Evolutionary conservation across 202 grass and related monocot species (phyloP).

Genomic region (Musa balbisiana): DNA sequence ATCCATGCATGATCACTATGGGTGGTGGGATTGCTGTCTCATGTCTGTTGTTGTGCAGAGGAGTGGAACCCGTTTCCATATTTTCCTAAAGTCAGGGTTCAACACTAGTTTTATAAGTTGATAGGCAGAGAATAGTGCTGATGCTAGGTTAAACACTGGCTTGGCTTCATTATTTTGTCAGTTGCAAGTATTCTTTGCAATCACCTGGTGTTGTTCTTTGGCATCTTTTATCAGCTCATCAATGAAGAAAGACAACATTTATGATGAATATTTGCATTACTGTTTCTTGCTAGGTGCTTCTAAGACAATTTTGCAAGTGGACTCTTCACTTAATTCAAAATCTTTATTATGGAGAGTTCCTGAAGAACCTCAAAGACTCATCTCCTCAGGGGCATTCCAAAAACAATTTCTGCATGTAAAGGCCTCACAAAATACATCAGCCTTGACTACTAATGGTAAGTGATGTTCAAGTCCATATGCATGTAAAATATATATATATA

Average conservation of each 20-base stretch:
- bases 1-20: no score
- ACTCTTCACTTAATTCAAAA: neutral
- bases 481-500: neutral
- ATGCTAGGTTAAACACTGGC: no score
- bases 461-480: neutral
- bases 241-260: neutral
- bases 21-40: no score
- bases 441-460: neutral
- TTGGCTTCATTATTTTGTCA: no score
- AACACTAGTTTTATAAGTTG: no score
- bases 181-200: neutral
- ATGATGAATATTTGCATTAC: neutral
- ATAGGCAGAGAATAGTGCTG: neutral
- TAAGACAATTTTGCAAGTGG: neutral
- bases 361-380: neutral
- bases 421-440: constrained; percentile 1
- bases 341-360: neutral
- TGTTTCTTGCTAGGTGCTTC: neutral
- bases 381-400: neutral
- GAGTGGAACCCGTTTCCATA: no score
- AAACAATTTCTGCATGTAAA: neutral
- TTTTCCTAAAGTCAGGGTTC: no score
- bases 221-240: neutral
- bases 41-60: no score
- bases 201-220: neutral